Base-by-base conservation (phyloP, 2,329 filamentous ascomycete species). In the Aureobasidium zeae region DNA sequence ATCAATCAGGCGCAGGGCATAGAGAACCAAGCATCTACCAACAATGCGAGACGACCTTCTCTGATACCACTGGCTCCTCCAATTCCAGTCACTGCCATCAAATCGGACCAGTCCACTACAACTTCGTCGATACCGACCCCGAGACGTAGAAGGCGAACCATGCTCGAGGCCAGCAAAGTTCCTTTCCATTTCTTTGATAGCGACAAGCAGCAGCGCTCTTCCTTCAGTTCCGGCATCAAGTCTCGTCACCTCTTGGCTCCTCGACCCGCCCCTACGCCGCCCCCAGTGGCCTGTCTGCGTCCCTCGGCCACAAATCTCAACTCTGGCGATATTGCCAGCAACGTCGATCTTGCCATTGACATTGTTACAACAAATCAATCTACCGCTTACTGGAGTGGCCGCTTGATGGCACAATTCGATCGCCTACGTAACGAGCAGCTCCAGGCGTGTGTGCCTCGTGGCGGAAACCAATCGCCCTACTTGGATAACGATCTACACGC, bases 321-420 rank as follows among this genome's bases (percentile, higher is more conserved):
- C 5, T 7, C 20, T 13, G 20, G 25, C 10, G 20, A 41, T 10
- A 8, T 6, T 25, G 13, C 28, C 13, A 41, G 20, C 20, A 32
- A 25, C 6, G 4, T 25, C 8, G 17, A 28, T 12, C 22, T 34
- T 5, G 30, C 39, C 15, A 28, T 15, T 15, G 39, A 34, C 3
- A 8, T n/a, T 15, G 39, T 43, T 15, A 43, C 29, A 7, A 22
- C 25, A 28, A 21, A 21, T 7, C 39, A 43, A 15, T 26, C 39
- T 6, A 43, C 30, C 2, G 39, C 39, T 11, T 43, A 43, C 30
- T 43, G 39, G 39, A 43, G 21, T 8, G 39, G 39, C 6, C 39
- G 39, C 21, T 17, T 43, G 7, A 43, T 43, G 39, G 20, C 39
- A 10, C 39, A 43, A 6, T 26, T 43, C 22, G 39, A 43, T 10